A percentile compares a stretch with the other conserved stretches of the same genome.
Evolutionary conservation across 768 basidiomycete species (phyloP).

Genomic region (Termitomyces sp.): DNA sequence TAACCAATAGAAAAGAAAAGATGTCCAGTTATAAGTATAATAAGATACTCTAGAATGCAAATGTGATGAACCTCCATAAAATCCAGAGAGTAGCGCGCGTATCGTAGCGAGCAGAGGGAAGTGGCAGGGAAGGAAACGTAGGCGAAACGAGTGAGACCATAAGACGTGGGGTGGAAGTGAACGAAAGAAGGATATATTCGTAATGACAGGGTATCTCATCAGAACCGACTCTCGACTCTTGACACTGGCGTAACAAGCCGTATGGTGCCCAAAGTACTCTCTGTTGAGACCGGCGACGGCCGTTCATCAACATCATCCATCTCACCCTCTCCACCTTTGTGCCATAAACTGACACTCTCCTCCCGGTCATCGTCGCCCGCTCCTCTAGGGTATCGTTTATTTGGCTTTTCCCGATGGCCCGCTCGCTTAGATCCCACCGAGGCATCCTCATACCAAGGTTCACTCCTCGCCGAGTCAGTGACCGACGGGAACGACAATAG

Average conservation of each 20-base stretch:
- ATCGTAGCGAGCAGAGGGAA: not conserved
- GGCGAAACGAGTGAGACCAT: not conserved
- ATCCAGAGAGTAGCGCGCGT: not conserved
- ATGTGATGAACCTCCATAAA: constrained; percentile 4
- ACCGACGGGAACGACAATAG: constrained; percentile 47
- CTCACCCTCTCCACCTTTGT: constrained; percentile 19
- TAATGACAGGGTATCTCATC: constrained; percentile 1
- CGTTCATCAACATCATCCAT: constrained; percentile 16
- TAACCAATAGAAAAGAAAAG: not conserved
- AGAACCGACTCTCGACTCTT: constrained; percentile 9
- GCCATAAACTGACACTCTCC: constrained; percentile 56
- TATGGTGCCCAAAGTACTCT: constrained; percentile 8
- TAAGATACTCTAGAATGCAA: constrained; percentile 2
- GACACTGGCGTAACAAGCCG: constrained; percentile 12
- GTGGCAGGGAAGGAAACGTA: not conserved
- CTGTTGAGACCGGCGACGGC: constrained; percentile 6
- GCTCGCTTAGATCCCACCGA: constrained; percentile 18
- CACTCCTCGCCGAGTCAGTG: constrained; percentile 43
- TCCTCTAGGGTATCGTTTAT: constrained; percentile 45
- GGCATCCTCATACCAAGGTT: constrained; percentile 33
- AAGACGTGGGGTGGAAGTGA: not conserved
- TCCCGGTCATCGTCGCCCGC: constrained; percentile 51
- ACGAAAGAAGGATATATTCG: not conserved
- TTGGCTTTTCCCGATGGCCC: constrained; percentile 29
- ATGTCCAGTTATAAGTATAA: constrained; percentile 11